A percentile compares a stretch with the other conserved stretches of the same genome.
Conservation (phyloP, 768 basidiomycete genomes). For the Boletellus emodensis region DNA sequence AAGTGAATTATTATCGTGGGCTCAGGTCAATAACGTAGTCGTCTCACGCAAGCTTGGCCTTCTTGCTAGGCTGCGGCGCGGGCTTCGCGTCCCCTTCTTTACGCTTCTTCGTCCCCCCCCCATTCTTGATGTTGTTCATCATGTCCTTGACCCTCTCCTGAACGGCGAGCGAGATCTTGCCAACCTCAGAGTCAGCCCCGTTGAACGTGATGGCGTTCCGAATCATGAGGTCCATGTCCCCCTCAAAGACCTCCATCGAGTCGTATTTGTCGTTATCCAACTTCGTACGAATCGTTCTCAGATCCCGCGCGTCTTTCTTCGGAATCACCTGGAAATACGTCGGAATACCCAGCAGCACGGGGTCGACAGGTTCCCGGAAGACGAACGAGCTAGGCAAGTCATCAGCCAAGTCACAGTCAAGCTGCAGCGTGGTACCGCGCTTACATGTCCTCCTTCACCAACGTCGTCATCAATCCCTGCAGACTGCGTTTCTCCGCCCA, state of each 20-base stretch:
- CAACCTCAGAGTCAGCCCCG: conserved; percentile 76
- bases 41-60: conserved; percentile 54
- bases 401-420: background rate
- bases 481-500: conserved; percentile 79
- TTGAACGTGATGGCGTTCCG: conserved; percentile 90
- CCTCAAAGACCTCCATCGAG: conserved; percentile 71
- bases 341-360: conserved; percentile 75
- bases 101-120: conserved; percentile 59
- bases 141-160: conserved; percentile 53
- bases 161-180: conserved; percentile 49
- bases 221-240: conserved; percentile 84
- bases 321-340: conserved; percentile 86
- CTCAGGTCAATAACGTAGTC: conserved; percentile 22
- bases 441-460: conserved; percentile 67
- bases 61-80: conserved; percentile 64
- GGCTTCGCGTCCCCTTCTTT: conserved; percentile 63
- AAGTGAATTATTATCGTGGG: conserved; percentile 24
- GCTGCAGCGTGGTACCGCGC: conserved; percentile 16
- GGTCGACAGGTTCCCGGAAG: conserved; percentile 87
- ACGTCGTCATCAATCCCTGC: conserved; percentile 60
- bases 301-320: conserved; percentile 81
- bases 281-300: conserved; percentile 75
- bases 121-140: conserved; percentile 38
- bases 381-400: conserved; percentile 55
- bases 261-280: conserved; percentile 83